Percentiles rank a stretch among this genome's conserved stretches.
These are phyloP conservation scores for Psilocybe cyanescens DNA, from an alignment of 768 basidiomycete species.

Conservation along the genomic window DNA sequence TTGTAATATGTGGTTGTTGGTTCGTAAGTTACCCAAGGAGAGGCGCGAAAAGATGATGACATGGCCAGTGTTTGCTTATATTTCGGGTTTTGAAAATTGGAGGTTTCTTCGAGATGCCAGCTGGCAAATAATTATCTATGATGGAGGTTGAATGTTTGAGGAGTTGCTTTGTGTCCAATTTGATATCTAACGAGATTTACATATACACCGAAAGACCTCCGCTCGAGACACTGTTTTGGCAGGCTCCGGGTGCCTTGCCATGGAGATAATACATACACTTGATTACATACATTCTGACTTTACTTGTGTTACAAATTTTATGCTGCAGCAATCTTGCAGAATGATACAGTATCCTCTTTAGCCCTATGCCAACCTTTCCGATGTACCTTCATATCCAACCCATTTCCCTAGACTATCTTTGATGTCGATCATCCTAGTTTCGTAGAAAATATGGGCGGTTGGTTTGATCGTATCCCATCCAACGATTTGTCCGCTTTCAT, in stretches of 20 bases:
- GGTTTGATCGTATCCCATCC: slow-evolving; percentile 61
- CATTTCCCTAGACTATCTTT: slow-evolving; percentile 63
- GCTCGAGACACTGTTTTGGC: neutral
- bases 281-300: neutral
- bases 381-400: slow-evolving; percentile 63
- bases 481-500: slow-evolving; percentile 51
- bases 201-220: neutral
- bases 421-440: slow-evolving; percentile 60
- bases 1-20: slow-evolving; percentile 32
- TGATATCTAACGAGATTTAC: neutral
- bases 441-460: slow-evolving; percentile 70
- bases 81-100: slow-evolving; percentile 28
- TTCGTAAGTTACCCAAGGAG: slow-evolving; percentile 65
- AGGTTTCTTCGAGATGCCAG: slow-evolving; percentile 9
- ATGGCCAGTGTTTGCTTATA: slow-evolving; percentile 43
- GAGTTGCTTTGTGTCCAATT: slow-evolving; percentile 1
- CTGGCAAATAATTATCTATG: slow-evolving; percentile 4
- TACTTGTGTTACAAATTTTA: neutral
- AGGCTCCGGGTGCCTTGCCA: neutral
- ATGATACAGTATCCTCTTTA: neutral
- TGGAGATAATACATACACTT: neutral
- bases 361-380: slow-evolving; percentile 31
- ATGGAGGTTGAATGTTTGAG: slow-evolving; percentile 1
- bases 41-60: slow-evolving; percentile 58
- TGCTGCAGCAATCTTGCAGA: neutral